These are phyloP conservation scores for Panicum hallii DNA, from an alignment of 202 grass and related monocot genomes.

Conservation along the genomic window DNA sequence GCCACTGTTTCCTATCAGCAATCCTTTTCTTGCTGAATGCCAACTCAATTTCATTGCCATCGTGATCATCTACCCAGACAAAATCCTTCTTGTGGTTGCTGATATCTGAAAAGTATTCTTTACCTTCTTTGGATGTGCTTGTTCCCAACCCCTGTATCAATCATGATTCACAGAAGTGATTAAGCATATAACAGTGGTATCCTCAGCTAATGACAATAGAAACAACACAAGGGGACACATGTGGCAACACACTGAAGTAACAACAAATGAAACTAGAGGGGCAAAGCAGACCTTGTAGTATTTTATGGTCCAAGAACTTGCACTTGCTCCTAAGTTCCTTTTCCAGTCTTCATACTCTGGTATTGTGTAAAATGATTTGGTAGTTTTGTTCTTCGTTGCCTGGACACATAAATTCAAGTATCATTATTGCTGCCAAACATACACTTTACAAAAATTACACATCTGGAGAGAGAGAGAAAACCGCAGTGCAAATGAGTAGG, in stretches of 20 bases:
- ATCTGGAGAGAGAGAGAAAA: not conserved
- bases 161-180: slow-evolving; percentile 6
- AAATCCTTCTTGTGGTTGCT: slow-evolving; percentile 72
- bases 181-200: not conserved
- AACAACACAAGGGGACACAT: not conserved
- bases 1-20: slow-evolving; percentile 76
- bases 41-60: slow-evolving; percentile 77
- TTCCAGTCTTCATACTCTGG: slow-evolving; percentile 95
- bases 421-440: not conserved
- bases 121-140: slow-evolving; percentile 74
- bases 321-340: slow-evolving; percentile 56
- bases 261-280: not conserved
- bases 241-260: not conserved
- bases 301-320: slow-evolving; percentile 77
- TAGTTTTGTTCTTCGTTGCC: slow-evolving; percentile 60
- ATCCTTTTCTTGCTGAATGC: slow-evolving; percentile 97
- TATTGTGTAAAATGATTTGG: slow-evolving; percentile 80
- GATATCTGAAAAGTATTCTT: slow-evolving; percentile 60
- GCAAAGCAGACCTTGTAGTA: slow-evolving; percentile 91
- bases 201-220: not conserved
- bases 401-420: slow-evolving; percentile 33
- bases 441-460: not conserved
- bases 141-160: slow-evolving; percentile 82
- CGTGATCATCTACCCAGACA: slow-evolving; percentile 62
- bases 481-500: not conserved